Conservation (phyloP, 768 basidiomycete species). For the Boletus sp. region DNA sequence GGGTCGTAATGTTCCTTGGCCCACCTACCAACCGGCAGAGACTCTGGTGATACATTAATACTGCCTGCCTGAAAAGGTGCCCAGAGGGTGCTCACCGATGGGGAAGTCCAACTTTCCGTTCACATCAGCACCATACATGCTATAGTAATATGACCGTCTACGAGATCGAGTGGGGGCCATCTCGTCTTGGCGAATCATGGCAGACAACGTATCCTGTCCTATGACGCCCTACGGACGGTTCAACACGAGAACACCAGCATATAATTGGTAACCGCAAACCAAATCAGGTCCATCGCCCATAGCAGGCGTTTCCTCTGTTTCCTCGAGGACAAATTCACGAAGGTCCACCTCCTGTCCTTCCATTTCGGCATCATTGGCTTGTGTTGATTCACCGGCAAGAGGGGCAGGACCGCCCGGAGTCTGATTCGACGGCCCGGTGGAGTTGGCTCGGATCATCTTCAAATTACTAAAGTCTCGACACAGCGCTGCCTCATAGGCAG, state of each 20-base stretch:
- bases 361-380: constrained; percentile 7
- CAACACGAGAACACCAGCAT: neutral
- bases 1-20: constrained; percentile 53
- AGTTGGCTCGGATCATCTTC: constrained; percentile 27
- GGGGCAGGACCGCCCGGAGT: constrained; percentile 1
- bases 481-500: constrained; percentile 46
- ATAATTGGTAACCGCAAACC: constrained; percentile 14
- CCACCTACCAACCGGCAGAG: constrained; percentile 58
- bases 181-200: constrained; percentile 76
- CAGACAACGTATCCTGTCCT: constrained; percentile 66
- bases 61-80: neutral
- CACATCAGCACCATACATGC: constrained; percentile 35
- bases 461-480: constrained; percentile 49
- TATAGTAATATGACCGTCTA: constrained; percentile 52
- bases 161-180: constrained; percentile 54
- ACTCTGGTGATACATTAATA: constrained; percentile 39
- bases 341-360: constrained; percentile 15
- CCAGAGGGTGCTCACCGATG: constrained; percentile 37
- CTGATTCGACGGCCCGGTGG: constrained; percentile 13
- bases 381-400: constrained; percentile 8
- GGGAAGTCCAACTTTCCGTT: constrained; percentile 57
- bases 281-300: constrained; percentile 22
- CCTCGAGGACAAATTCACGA: constrained; percentile 18
- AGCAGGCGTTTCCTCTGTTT: constrained; percentile 11
- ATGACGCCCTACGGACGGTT: constrained; percentile 52